A percentile compares a stretch with the other conserved stretches of the same genome.
phyloP scores from a whole-genome alignment of 2,329 filamentous ascomycete species.

The Ceratocystis albifundus region DNA sequence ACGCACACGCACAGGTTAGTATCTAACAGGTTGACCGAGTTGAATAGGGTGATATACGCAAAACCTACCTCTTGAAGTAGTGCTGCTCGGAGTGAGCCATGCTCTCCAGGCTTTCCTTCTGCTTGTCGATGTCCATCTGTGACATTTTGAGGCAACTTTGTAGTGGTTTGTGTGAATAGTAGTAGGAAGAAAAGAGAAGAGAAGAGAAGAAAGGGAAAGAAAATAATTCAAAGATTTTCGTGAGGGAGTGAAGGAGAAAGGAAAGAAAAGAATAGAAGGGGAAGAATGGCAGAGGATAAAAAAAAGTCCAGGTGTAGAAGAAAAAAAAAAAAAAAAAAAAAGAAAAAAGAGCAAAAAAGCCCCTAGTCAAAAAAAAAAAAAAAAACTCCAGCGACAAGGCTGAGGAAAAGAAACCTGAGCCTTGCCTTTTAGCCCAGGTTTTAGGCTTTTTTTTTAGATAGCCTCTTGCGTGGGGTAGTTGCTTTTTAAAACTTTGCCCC shows the following conservation, averaged over 20 bases:
- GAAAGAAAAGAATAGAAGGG: conserved; percentile 1
- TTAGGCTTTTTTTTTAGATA: background rate
- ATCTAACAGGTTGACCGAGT: background rate
- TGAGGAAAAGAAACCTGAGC: background rate
- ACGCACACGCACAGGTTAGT: too few relatives aligned
- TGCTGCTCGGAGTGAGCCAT: conserved; percentile 95
- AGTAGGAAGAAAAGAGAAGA: conserved; percentile 15
- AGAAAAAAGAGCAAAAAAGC: background rate
- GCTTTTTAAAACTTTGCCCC: background rate
- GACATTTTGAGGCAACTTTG: conserved; percentile 32
- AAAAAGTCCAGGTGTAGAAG: background rate
- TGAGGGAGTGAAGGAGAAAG: background rate
- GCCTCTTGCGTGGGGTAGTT: conserved; percentile 1
- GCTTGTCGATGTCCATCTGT: conserved; percentile 48
- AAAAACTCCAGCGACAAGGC: background rate
- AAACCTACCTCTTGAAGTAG: conserved; percentile 85
- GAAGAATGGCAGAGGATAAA: background rate
- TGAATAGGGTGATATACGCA: background rate
- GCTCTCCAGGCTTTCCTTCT: conserved; percentile 52
- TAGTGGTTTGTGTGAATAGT: background rate
- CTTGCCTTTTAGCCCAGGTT: background rate
- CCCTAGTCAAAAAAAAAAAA: conserved; percentile 1
- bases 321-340: background rate
- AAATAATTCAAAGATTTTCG: conserved; percentile 11
- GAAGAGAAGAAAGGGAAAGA: too few relatives aligned